Conservation (phyloP, 2,329 filamentous ascomycete species). For the Claviceps pazoutovae region DNA sequence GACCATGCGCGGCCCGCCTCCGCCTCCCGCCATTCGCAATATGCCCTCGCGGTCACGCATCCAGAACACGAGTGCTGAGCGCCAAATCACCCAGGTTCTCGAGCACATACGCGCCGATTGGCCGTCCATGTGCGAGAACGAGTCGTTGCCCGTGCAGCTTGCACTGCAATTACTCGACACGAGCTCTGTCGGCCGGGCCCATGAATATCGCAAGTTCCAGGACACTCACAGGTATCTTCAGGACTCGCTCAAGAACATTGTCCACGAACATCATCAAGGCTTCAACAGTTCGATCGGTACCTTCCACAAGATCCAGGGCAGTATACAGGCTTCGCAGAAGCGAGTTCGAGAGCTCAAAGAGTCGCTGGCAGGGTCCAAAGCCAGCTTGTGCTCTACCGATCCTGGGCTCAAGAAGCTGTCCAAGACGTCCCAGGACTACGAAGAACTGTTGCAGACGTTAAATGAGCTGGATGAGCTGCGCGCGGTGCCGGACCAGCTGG, state of each 20-base stretch:
- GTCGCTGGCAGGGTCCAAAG: slow-evolving; percentile 67
- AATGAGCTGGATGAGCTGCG: slow-evolving; percentile 79
- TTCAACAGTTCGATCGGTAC: slow-evolving; percentile 99
- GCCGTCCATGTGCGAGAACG: slow-evolving; percentile 78
- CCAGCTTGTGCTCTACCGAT: slow-evolving; percentile 69
- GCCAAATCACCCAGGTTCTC: slow-evolving; percentile 50
- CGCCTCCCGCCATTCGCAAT: slow-evolving; percentile 17
- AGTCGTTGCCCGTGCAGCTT: slow-evolving; percentile 85
- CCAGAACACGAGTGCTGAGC: slow-evolving; percentile 36
- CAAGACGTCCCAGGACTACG: slow-evolving; percentile 76
- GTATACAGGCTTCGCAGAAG: slow-evolving; percentile 77
- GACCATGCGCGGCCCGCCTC: slow-evolving; percentile 15
- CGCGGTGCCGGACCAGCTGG: slow-evolving; percentile 77
- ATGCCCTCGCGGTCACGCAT: slow-evolving; percentile 23
- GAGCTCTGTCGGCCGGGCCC: slow-evolving; percentile 82
- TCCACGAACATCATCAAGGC: slow-evolving; percentile 96
- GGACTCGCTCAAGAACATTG: slow-evolving; percentile 80
- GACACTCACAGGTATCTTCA: slow-evolving; percentile 80
- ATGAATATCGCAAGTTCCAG: slow-evolving; percentile 75
- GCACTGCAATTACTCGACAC: slow-evolving; percentile 89
- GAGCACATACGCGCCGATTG: slow-evolving; percentile 78
- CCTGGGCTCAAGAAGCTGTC: slow-evolving; percentile 86
- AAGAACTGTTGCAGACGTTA: slow-evolving; percentile 73
- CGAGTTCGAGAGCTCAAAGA: slow-evolving; percentile 72
- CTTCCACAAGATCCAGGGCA: slow-evolving; percentile 95